Evolutionary conservation across 2,329 filamentous ascomycete genomes (phyloP), one percentile per base, ranked within the genome.

Genomic region (Ophiostoma piceae): DNA sequence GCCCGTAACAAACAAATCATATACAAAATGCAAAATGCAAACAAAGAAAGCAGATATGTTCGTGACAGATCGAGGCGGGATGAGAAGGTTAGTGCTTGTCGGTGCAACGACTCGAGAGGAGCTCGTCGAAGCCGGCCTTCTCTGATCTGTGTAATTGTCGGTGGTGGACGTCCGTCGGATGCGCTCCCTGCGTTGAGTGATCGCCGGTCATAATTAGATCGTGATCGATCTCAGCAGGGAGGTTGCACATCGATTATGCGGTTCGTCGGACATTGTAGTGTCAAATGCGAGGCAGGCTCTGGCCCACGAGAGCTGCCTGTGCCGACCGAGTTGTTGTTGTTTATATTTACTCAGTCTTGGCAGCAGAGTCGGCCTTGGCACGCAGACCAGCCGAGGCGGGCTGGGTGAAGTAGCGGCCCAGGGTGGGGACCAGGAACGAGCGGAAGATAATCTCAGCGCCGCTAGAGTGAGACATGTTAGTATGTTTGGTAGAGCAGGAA

Each of bases 391-490:
- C 92, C 73, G 91, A 91, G 77, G 86, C 86, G 76, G 80, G 78
- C 75, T 80, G 75, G 76, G 84, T 81, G 86, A 98, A 99, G 89
- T 97, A 96, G 82, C 93, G 92, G 80, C 92, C 87, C 79, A 98
- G 90, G 77, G 96, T 88, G 76, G 95, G 95, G 79, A 92, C 88
- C 79, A 99, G 82, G 87, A 98, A 92, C 74, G 94, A 97, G 81
- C 92, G 91, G 92, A 98, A 99, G 83, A 99, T 86, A 78, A 98
- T 83, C 82, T 98, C 93, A 77, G 95, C 94, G 79, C 95, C 95
- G 79, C 95, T 98, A 74, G 67, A 60, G 47, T 54, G 65, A 64
- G 39, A 54, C n/a, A 67, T 37, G 43, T 68, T 66, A 70, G 69
- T 32, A 6, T 41, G 39, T 41, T 41, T 41, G 39, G n/a, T 54